Conservation (phyloP, 108 stramenopile genomes). For the Cyclotella cryptica region DNA sequence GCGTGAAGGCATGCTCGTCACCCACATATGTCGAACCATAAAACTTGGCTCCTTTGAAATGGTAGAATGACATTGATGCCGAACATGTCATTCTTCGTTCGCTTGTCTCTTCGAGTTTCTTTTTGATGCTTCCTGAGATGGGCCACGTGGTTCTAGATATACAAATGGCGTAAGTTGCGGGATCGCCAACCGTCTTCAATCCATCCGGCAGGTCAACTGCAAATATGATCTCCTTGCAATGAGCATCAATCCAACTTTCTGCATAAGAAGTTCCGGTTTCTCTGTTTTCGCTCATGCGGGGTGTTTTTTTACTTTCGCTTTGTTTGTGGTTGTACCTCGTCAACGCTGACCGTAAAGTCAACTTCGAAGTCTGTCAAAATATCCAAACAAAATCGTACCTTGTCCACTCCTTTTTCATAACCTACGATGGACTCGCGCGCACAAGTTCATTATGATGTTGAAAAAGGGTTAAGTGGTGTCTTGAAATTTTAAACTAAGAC, state of each 20-base stretch:
- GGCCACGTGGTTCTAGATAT: conserved; percentile 19
- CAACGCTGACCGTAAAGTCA: too few species aligned
- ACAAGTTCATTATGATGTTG: too few species aligned
- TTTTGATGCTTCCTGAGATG: conserved; percentile 18
- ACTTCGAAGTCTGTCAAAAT: too few species aligned
- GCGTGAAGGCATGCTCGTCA: conserved; percentile 10
- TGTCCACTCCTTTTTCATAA: too few species aligned
- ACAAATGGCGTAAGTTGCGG: conserved; percentile 19
- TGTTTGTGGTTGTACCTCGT: too few species aligned
- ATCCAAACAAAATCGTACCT: too few species aligned
- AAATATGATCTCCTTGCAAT: neutral
- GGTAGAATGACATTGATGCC: conserved; percentile 33
- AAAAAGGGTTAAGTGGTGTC: too few species aligned
- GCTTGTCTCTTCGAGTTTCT: conserved; percentile 16
- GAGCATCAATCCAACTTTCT: neutral
- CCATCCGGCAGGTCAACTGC: neutral
- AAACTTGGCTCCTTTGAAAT: conserved; percentile 16
- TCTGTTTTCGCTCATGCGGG: neutral
- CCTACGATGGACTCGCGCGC: too few species aligned
- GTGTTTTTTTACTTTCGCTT: too few species aligned
- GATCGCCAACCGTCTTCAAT: conserved; percentile 4
- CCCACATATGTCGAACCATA: conserved; percentile 39
- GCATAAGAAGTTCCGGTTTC: neutral
- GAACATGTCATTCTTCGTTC: conserved; percentile 25
- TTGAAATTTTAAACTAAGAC: too few species aligned